Conservation (phyloP, 441 rosid species). For the Dalechampia spathulata region DNA sequence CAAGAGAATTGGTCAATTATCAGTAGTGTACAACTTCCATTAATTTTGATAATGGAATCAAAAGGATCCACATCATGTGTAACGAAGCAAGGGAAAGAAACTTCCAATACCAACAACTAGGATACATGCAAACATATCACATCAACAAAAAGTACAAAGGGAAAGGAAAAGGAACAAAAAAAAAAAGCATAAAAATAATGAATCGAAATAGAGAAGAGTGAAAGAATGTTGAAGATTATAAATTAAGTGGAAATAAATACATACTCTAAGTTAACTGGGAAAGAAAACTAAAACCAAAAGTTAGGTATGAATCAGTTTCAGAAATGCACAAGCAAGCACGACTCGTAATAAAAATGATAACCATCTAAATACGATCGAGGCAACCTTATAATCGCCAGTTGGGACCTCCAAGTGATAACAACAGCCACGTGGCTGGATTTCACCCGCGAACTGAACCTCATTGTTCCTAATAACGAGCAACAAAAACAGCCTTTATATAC, state of each 20-base stretch:
- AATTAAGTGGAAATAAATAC: no score
- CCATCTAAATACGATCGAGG: neutral
- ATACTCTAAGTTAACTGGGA: no score
- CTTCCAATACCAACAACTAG: neutral
- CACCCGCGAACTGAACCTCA: conserved; percentile 97
- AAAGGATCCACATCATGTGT: neutral
- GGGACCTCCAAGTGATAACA: conserved; percentile 46
- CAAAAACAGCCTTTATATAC: no score
- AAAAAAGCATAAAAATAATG: neutral
- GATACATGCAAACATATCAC: no score
- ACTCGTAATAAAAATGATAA: neutral
- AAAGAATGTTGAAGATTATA: neutral
- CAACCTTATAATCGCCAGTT: conserved; percentile 62
- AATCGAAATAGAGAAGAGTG: neutral
- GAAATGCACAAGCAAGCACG: neutral
- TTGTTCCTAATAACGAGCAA: conserved; percentile 50
- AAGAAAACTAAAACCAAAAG: neutral
- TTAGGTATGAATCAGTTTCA: neutral
- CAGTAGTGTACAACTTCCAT: neutral
- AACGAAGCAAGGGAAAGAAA: neutral
- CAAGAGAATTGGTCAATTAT: neutral
- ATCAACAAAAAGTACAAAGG: neutral
- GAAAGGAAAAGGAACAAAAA: neutral
- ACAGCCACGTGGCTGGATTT: conserved; percentile 76
- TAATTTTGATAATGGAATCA: neutral